Conservation (phyloP, 768 basidiomycete species). For the Saitozyma podzolica region DNA sequence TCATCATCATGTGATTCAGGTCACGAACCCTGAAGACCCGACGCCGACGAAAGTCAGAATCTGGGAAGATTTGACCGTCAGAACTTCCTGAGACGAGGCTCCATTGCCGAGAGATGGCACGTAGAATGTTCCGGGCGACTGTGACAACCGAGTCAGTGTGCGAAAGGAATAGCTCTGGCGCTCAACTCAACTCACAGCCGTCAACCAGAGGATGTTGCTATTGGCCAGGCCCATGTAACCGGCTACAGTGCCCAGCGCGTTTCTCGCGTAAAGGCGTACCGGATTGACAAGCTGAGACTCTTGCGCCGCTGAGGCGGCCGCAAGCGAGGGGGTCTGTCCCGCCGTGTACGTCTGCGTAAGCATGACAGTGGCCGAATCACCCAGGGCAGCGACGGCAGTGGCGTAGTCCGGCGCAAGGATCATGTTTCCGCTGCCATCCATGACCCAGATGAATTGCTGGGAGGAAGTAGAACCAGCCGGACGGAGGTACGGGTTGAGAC, state of each 20-base stretch:
- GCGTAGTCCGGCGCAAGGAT: slow-evolving; percentile 1
- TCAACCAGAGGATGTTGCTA: background rate
- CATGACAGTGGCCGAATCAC: background rate
- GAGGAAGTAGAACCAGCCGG: background rate
- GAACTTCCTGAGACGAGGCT: background rate
- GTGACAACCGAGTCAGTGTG: background rate
- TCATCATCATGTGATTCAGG: background rate
- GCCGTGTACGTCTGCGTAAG: background rate
- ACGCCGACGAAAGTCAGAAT: background rate
- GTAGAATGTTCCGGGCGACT: slow-evolving; percentile 2
- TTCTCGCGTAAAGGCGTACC: background rate
- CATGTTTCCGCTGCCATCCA: background rate
- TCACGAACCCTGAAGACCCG: slow-evolving; percentile 1
- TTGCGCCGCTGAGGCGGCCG: slow-evolving; percentile 3
- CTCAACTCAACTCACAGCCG: background rate
- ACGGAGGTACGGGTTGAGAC: background rate
- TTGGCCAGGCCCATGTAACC: background rate
- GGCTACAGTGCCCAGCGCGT: background rate
- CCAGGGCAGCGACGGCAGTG: background rate
- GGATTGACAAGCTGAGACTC: background rate
- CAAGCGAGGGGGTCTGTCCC: background rate
- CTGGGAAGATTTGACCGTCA: background rate
- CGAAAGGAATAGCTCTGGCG: background rate
- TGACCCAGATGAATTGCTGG: slow-evolving; percentile 4
- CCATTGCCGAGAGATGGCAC: background rate